These are phyloP conservation scores for Bruguiera hainesii DNA, from an alignment of 441 rosid species.

Conservation along the genomic window DNA sequence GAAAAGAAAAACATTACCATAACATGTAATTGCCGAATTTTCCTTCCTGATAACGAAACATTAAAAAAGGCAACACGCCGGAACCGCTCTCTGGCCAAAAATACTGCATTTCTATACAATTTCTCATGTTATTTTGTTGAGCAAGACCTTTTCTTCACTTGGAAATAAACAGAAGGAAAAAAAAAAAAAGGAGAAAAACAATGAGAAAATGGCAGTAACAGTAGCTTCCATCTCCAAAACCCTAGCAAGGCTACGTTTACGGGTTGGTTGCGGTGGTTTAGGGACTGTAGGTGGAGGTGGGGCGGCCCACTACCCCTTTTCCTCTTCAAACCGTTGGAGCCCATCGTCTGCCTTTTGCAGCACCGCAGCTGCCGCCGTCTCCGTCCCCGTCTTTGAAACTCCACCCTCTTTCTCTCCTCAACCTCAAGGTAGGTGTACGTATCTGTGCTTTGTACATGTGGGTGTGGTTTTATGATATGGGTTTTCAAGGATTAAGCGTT, in stretches of 20 bases:
- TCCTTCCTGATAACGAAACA: too few species aligned
- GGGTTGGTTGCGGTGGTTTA: not conserved
- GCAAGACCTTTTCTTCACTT: too few species aligned
- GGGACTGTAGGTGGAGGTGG: slow-evolving; percentile 22
- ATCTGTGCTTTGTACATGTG: not conserved
- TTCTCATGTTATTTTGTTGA: too few species aligned
- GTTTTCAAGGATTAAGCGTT: not conserved
- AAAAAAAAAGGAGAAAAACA: too few species aligned
- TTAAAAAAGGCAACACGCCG: too few species aligned
- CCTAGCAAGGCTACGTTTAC: slow-evolving; percentile 24
- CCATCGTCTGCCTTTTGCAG: slow-evolving; percentile 23
- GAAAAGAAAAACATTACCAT: too few species aligned
- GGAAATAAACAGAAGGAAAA: too few species aligned
- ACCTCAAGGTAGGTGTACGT: slow-evolving; percentile 22
- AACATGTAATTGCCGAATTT: too few species aligned
- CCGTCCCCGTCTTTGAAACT: slow-evolving; percentile 12
- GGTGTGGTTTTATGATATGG: not conserved
- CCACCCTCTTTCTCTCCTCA: slow-evolving; percentile 26
- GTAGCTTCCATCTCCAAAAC: slow-evolving; percentile 37
- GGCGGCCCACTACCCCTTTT: not conserved
- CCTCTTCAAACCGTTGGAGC: slow-evolving; percentile 12
- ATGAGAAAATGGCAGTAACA: slow-evolving; percentile 23
- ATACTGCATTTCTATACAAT: too few species aligned
- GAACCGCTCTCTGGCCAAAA: too few species aligned
- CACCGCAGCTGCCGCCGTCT: slow-evolving; percentile 24